A percentile compares a stretch with the other conserved stretches of the same genome.
These are phyloP conservation scores for Rhizophora apiculata DNA, from an alignment of 345 rosid genomes.

Conservation along the genomic window DNA sequence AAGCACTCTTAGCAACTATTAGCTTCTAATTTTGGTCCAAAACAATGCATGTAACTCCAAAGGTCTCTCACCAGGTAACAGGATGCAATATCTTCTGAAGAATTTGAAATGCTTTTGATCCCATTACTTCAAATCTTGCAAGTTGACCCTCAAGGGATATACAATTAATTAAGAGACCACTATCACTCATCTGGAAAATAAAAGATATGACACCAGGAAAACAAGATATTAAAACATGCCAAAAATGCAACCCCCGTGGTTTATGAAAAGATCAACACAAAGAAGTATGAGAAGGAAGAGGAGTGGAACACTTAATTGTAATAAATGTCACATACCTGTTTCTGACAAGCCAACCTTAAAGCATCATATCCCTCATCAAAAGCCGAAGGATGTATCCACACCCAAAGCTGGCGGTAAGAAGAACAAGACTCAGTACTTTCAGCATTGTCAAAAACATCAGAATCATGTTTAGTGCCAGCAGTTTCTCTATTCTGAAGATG, in stretches of 20 bases:
- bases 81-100: conserved; percentile 57
- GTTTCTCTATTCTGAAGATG: conserved; percentile 22
- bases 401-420: conserved; percentile 53
- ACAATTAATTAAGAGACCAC: conserved; percentile 43
- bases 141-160: conserved; percentile 74
- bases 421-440: conserved; percentile 14
- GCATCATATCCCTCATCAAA: conserved; percentile 69
- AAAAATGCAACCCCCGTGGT: neutral
- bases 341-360: conserved; percentile 60
- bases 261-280: neutral
- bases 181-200: conserved; percentile 50
- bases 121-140: conserved; percentile 73
- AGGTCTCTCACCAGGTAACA: conserved; percentile 47
- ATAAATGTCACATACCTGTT: conserved; percentile 40
- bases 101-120: conserved; percentile 62
- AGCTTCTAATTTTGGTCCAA: conserved; percentile 8
- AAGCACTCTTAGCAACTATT: conserved; percentile 17
- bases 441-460: conserved; percentile 22
- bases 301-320: neutral
- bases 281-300: neutral
- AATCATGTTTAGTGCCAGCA: conserved; percentile 16
- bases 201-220: neutral
- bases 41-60: conserved; percentile 1
- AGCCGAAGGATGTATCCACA: conserved; percentile 89
- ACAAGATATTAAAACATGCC: neutral